Percentiles rank a stretch among this genome's conserved stretches.
Evolutionary conservation across 441 rosid genomes (phyloP).

Genomic region (Viola pubescens): DNA sequence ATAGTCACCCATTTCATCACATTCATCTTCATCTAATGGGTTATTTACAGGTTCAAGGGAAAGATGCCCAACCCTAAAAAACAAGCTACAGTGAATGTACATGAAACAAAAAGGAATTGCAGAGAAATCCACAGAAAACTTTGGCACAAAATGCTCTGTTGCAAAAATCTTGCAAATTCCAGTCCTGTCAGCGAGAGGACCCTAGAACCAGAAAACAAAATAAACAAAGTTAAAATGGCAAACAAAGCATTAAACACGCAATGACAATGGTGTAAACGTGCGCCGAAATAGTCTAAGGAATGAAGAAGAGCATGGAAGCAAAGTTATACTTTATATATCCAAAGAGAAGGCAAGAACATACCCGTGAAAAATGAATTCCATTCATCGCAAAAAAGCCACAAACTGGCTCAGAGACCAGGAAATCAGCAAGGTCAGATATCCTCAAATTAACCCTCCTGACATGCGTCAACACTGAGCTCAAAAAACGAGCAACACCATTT

Average conservation of each 20-base stretch:
- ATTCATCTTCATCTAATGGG: constrained; percentile 17
- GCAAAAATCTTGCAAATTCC: constrained; percentile 71
- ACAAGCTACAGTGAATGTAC: constrained; percentile 39
- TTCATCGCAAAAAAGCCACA: constrained; percentile 34
- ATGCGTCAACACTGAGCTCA: constrained; percentile 48
- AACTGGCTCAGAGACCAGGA: constrained; percentile 55
- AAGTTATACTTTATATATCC: neutral
- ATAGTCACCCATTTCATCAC: constrained; percentile 19
- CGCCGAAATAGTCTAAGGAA: no score
- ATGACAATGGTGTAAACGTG: no score
- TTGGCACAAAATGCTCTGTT: constrained; percentile 32
- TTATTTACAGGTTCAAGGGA: constrained; percentile 37
- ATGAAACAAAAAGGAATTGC: constrained; percentile 61
- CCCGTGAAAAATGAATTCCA: constrained; percentile 60
- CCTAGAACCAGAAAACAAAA: constrained; percentile 37
- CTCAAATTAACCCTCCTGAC: constrained; percentile 33
- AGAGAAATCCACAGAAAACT: constrained; percentile 62
- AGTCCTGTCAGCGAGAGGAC: constrained; percentile 27
- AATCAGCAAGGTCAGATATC: constrained; percentile 42
- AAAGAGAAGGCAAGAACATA: constrained; percentile 18
- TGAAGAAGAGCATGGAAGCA: neutral
- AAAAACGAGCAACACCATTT: constrained; percentile 32
- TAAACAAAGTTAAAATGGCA: neutral
- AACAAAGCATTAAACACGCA: no score
- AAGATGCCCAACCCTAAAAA: constrained; percentile 23